Base-by-base conservation (phyloP, 2,329 filamentous ascomycete species). In the Scortechinia acanthostroma region DNA sequence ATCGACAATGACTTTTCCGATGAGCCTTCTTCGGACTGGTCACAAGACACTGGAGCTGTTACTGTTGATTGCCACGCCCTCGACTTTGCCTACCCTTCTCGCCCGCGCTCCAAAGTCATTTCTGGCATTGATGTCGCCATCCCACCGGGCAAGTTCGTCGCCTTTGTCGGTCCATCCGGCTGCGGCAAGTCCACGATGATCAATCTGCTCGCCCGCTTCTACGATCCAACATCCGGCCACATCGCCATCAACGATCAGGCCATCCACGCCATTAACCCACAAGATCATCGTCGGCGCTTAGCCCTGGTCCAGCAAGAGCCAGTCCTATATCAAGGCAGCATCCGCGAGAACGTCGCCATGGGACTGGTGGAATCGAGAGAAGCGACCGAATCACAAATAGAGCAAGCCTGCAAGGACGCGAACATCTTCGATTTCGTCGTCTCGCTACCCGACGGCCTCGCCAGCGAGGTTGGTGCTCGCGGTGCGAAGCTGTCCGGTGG, bases 401-500 rank as follows among this genome's bases (percentile, higher is more conserved):
- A 69, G 10, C 59, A 65, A 1, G 76, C 76, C 1, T 77, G 74
- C 47, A 60, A 64, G 22, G 67, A 76, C 43, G 73, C 77, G 15
- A 79, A 77, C 55, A 71, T 74, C 2, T 70, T 72, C 52, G 70
- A 76, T 14, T 81, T 81, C 47, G 66, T 82, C 22, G 58, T 64
- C 1, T 71, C 70, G 1, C 64, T 82, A 0, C 76, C 77, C 2
- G 63, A 84, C 46, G 79, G 78, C 0, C 80, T 86, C 45, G 63
- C 70, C 1, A 85, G 83, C 0, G 64, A 70, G 1, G 83, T 85
- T 19, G 84, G 85, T 2, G 76, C 83, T 51, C 75, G 77, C 43
- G 84, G 84, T 0, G 75, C 83, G 16, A 80, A 83, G 47, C 65
- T 90, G 1, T 87, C 81, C 1, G 86, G 86, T 20, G 86, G 86